Conservation (phyloP, 2,329 filamentous ascomycete genomes). For the Ilyonectria mors-panacis region DNA sequence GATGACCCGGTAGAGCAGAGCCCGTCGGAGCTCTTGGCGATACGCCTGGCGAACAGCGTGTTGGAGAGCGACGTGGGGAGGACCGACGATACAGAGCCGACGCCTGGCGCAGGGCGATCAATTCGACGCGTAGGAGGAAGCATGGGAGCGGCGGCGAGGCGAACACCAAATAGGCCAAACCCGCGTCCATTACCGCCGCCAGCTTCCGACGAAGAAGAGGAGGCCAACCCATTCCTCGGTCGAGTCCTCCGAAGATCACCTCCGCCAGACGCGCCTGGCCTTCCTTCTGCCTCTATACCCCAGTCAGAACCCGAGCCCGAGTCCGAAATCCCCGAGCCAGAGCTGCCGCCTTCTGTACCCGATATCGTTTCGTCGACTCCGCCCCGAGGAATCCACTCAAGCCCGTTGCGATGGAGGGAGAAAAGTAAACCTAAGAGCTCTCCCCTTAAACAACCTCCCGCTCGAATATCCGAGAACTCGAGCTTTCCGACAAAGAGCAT, state of each 20-base stretch:
- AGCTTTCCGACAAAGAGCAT: slow-evolving; percentile 19
- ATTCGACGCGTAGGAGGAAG: slow-evolving; percentile 46
- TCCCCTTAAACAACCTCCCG: slow-evolving; percentile 63
- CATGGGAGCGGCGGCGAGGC: slow-evolving; percentile 55
- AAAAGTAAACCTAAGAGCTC: slow-evolving; percentile 59
- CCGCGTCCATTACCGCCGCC: slow-evolving; percentile 65
- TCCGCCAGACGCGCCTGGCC: slow-evolving; percentile 47
- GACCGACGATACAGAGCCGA: slow-evolving; percentile 40
- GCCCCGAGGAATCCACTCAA: slow-evolving; percentile 72
- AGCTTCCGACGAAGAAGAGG: slow-evolving; percentile 48
- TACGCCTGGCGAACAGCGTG: slow-evolving; percentile 49
- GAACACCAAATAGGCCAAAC: slow-evolving; percentile 59
- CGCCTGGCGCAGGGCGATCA: slow-evolving; percentile 35
- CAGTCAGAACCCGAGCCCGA: slow-evolving; percentile 15
- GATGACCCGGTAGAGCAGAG: slow-evolving; percentile 44
- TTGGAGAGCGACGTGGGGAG: slow-evolving; percentile 42
- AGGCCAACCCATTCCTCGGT: slow-evolving; percentile 51
- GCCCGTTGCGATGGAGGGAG: slow-evolving; percentile 64
- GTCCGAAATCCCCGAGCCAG: slow-evolving; percentile 35
- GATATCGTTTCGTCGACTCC: slow-evolving; percentile 70
- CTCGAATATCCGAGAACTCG: slow-evolving; percentile 44
- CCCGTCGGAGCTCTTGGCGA: slow-evolving; percentile 47
- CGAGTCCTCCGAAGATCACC: slow-evolving; percentile 48
- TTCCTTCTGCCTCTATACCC: slow-evolving; percentile 31
- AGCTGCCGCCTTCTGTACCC: slow-evolving; percentile 58